A percentile compares a stretch with the other conserved stretches of the same genome.
These are phyloP conservation scores for Malassezia yamatoensis DNA, from an alignment of 1,284 basidiomycete species.

Conservation along the genomic window DNA sequence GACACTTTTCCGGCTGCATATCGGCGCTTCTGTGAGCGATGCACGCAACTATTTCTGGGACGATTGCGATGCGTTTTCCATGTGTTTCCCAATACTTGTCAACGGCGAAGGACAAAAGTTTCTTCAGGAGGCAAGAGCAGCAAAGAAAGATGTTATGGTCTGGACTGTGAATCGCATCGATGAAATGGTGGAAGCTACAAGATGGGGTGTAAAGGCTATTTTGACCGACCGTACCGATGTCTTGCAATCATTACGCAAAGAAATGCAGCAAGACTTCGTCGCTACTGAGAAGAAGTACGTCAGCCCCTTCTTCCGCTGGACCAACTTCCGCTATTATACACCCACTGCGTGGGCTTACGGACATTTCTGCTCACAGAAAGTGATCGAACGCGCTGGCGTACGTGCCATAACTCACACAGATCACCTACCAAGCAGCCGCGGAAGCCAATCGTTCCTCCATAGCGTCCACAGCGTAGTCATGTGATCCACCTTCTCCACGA, in stretches of 20 bases:
- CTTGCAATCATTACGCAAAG: conserved; percentile 64
- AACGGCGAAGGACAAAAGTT: conserved; percentile 63
- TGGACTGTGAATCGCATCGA: conserved; percentile 91
- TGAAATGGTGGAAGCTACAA: conserved; percentile 88
- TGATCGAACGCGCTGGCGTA: conserved; percentile 10
- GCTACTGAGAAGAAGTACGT: conserved; percentile 2
- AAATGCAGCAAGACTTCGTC: conserved; percentile 50
- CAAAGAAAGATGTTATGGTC: conserved; percentile 75
- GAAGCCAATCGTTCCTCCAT: too few species aligned
- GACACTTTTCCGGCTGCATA: conserved; percentile 73
- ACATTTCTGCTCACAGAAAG: conserved; percentile 3
- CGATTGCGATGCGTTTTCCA: conserved; percentile 75
- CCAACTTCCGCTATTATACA: conserved; percentile 9
- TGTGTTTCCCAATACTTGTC: conserved; percentile 68
- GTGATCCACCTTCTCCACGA: neutral
- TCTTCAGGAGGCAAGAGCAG: conserved; percentile 63
- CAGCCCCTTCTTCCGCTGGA: conserved; percentile 7
- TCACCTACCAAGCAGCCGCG: neutral
- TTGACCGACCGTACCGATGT: conserved; percentile 72
- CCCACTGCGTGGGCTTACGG: conserved; percentile 8
- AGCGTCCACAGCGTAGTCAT: neutral
- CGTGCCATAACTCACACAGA: neutral
- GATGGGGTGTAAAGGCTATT: conserved; percentile 82
- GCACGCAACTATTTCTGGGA: conserved; percentile 84
- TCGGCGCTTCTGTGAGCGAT: conserved; percentile 59